Percentiles rank a stretch among this genome's conserved stretches.
These are phyloP conservation scores for Dichotomocladium elegans DNA, from an alignment of 371 early-diverging fungal species.

Conservation along the genomic window DNA sequence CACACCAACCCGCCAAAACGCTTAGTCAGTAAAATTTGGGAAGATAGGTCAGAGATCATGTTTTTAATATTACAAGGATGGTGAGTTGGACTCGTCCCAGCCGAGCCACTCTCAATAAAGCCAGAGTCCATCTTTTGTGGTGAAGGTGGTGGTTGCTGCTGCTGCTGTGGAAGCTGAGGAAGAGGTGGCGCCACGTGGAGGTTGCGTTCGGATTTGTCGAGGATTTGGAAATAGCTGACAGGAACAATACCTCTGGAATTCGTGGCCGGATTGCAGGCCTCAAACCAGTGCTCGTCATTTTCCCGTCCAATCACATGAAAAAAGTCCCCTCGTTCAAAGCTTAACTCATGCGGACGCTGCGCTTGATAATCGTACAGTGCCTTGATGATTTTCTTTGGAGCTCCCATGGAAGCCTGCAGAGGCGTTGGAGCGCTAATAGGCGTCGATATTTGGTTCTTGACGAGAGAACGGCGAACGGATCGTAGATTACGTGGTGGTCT, in stretches of 20 bases:
- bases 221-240: constrained; percentile 70
- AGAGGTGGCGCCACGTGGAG: background rate
- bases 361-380: constrained; percentile 74
- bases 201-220: constrained; percentile 48
- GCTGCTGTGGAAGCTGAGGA: no score
- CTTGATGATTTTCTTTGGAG: constrained; percentile 84
- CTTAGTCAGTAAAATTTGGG: no score
- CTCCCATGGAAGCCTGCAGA: constrained; percentile 22
- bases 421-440: constrained; percentile 24
- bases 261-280: constrained; percentile 78
- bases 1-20: no score
- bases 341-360: constrained; percentile 62
- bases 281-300: constrained; percentile 72
- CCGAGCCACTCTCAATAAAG: constrained; percentile 12
- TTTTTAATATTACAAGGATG: no score
- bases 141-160: no score
- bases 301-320: constrained; percentile 87
- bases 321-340: constrained; percentile 83
- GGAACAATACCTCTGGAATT: constrained; percentile 79
- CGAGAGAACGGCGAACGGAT: constrained; percentile 18
- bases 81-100: constrained; percentile 4
- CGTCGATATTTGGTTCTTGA: constrained; percentile 41
- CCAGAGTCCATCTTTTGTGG: constrained; percentile 18
- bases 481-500: constrained; percentile 28
- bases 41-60: no score